Percentiles rank a stretch among this genome's conserved stretches.
These are phyloP conservation scores for Cordia subcordata DNA, from an alignment of 257 asterid species.

Conservation along the genomic window DNA sequence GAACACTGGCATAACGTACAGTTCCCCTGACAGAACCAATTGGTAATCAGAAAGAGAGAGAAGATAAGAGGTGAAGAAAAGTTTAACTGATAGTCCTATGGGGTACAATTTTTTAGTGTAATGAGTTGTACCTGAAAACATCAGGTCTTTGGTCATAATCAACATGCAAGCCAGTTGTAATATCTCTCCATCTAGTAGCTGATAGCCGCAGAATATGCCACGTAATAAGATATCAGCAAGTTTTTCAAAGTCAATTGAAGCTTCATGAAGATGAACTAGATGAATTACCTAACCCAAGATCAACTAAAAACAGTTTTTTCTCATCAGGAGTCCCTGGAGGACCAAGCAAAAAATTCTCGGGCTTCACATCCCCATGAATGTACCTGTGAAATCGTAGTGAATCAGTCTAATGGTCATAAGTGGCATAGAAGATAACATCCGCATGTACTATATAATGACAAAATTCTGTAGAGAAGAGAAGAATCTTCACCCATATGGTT, in stretches of 20 bases:
- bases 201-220: conserved; percentile 5
- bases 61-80: neutral
- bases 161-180: conserved; percentile 47
- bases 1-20: conserved; percentile 71
- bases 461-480: too few species aligned
- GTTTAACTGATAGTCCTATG: neutral
- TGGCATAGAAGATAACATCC: neutral
- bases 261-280: neutral
- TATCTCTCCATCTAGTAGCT: conserved; percentile 61
- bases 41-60: neutral
- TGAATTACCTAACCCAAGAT: conserved; percentile 60
- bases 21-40: conserved; percentile 49
- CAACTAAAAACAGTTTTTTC: conserved; percentile 62
- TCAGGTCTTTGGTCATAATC: conserved; percentile 70
- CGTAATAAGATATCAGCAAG: neutral
- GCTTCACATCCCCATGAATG: conserved; percentile 83
- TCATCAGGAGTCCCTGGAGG: conserved; percentile 60
- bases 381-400: conserved; percentile 29
- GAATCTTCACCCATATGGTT: too few species aligned
- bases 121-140: conserved; percentile 40
- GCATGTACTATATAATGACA: conserved; percentile 12
- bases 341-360: conserved; percentile 79
- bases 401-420: neutral
- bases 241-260: neutral
- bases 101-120: too few species aligned